Percentiles rank a stretch among this genome's conserved stretches.
Evolutionary conservation across 1,284 basidiomycete genomes (phyloP).

Genomic region (Butyriboletus appendiculatus): DNA sequence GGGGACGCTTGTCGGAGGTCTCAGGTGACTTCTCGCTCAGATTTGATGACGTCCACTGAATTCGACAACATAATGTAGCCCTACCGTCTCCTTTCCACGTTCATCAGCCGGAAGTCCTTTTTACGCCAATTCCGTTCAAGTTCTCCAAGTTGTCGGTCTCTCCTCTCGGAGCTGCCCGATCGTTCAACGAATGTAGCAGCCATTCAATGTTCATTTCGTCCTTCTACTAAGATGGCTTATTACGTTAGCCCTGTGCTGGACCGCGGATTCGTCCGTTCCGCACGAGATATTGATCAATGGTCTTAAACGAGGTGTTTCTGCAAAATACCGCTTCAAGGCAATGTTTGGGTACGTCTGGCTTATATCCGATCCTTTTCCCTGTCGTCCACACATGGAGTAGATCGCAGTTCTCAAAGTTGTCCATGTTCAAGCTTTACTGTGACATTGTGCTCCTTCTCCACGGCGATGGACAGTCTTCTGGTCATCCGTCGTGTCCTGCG

Average conservation of each 20-base stretch:
- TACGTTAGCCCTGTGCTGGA: constrained; percentile 65
- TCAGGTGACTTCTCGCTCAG: constrained; percentile 32
- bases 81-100: constrained; percentile 49
- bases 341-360: constrained; percentile 55
- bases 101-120: constrained; percentile 51
- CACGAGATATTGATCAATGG: constrained; percentile 75
- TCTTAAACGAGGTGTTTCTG: constrained; percentile 69
- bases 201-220: constrained; percentile 15
- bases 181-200: constrained; percentile 64
- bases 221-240: constrained; percentile 4
- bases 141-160: constrained; percentile 53
- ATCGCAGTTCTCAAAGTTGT: constrained; percentile 50
- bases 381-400: constrained; percentile 33
- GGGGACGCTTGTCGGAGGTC: constrained; percentile 45
- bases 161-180: constrained; percentile 36
- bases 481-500: constrained; percentile 4
- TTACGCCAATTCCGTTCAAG: constrained; percentile 59
- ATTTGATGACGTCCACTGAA: background rate
- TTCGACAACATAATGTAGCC: constrained; percentile 26
- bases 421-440: constrained; percentile 46
- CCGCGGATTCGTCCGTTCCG: constrained; percentile 46
- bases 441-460: constrained; percentile 24
- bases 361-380: background rate
- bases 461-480: constrained; percentile 5
- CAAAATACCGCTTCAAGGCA: constrained; percentile 61